Evolutionary conservation across 164 flowering plant species (phyloP).

Genomic region (Pachysandra terminalis): DNA sequence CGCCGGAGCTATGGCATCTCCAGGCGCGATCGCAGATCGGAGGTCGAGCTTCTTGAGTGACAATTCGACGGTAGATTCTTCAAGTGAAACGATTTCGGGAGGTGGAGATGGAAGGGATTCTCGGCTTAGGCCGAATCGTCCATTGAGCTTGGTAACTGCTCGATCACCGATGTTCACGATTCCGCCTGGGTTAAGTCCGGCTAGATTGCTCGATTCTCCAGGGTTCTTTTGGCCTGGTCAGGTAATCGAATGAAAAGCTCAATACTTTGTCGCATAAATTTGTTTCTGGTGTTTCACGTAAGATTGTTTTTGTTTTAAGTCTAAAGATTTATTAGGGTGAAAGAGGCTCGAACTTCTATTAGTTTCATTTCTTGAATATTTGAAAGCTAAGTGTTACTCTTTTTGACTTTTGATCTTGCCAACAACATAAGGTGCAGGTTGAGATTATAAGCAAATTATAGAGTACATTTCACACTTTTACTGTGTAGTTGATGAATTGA

Average conservation of each 20-base stretch:
- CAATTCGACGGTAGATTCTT: neutral
- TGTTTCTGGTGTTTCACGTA: neutral
- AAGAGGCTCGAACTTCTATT: too few species aligned
- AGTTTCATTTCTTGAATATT: too few species aligned
- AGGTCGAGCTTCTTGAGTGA: neutral
- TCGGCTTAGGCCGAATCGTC: constrained; percentile 33
- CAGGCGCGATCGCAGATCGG: constrained; percentile 10
- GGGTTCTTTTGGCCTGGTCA: constrained; percentile 35
- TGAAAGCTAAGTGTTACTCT: too few species aligned
- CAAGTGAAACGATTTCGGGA: neutral
- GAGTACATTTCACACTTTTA: neutral
- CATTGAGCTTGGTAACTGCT: constrained; percentile 27
- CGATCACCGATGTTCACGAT: constrained; percentile 36
- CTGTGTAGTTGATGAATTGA: too few species aligned
- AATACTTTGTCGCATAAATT: neutral
- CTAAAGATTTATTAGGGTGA: too few species aligned
- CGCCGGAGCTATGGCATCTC: constrained; percentile 43
- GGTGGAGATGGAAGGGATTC: constrained; percentile 5
- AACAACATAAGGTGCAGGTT: neutral
- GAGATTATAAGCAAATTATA: neutral
- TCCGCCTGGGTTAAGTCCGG: constrained; percentile 52
- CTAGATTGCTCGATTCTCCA: constrained; percentile 43
- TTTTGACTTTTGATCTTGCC: neutral
- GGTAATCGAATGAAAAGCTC: constrained; percentile 20
- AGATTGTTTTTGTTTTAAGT: neutral